Conservation (phyloP, 1,284 basidiomycete genomes). For the Ceratobasidium sp. region DNA sequence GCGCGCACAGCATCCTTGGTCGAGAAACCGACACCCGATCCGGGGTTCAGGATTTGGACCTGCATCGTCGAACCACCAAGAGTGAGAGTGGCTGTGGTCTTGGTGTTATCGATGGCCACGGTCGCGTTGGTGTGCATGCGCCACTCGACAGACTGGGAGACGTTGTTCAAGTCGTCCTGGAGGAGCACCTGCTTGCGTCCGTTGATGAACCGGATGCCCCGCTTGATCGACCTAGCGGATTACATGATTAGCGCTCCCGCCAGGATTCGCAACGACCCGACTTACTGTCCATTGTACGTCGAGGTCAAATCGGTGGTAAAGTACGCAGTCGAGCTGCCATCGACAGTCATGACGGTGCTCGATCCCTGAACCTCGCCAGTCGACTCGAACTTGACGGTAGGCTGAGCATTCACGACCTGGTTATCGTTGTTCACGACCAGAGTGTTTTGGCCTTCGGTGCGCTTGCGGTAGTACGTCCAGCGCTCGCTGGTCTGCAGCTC, state of each 20-base stretch:
- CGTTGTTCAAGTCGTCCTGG: slow-evolving; percentile 83
- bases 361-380: slow-evolving; percentile 80
- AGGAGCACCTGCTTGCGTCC: slow-evolving; percentile 89
- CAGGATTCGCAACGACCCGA: slow-evolving; percentile 47
- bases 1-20: slow-evolving; percentile 65
- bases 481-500: slow-evolving; percentile 74
- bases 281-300: slow-evolving; percentile 82
- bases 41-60: slow-evolving; percentile 67
- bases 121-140: slow-evolving; percentile 95
- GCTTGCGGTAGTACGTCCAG: slow-evolving; percentile 96
- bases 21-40: slow-evolving; percentile 67
- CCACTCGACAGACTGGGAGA: slow-evolving; percentile 75
- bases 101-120: slow-evolving; percentile 64
- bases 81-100: slow-evolving; percentile 69
- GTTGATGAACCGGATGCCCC: slow-evolving; percentile 91
- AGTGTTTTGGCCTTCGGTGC: slow-evolving; percentile 97
- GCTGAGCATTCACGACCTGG: slow-evolving; percentile 79
- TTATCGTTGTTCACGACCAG: slow-evolving; percentile 82
- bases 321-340: slow-evolving; percentile 80
- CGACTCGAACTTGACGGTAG: slow-evolving; percentile 66
- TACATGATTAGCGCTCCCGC: slow-evolving; percentile 47
- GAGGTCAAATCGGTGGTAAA: slow-evolving; percentile 83
- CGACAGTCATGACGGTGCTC: slow-evolving; percentile 66
- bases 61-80: slow-evolving; percentile 61
- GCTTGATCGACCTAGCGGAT: slow-evolving; percentile 71